Evolutionary conservation across 139 green algal genomes (phyloP).

Genomic region (Tetraselmis striata): DNA sequence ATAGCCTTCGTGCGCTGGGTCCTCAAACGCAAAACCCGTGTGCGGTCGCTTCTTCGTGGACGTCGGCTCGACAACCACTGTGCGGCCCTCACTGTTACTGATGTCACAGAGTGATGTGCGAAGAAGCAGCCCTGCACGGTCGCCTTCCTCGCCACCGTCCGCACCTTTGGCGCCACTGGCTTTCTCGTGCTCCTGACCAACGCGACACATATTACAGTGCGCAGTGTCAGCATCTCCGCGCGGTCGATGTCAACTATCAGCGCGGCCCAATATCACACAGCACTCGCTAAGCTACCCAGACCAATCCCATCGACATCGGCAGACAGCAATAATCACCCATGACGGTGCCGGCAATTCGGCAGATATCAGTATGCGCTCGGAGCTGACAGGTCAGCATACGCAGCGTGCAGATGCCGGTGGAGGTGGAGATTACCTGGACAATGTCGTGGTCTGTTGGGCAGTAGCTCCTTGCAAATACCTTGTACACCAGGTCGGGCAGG

Average conservation of each 20-base stretch:
- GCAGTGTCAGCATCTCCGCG: too few relatives aligned
- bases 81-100: not conserved
- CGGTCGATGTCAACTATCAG: too few relatives aligned
- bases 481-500: conserved; percentile 11
- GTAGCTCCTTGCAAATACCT: not conserved
- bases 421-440: conserved; percentile 9
- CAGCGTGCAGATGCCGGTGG: not conserved
- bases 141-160: not conserved
- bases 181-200: not conserved
- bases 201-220: too few relatives aligned
- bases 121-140: conserved; percentile 1
- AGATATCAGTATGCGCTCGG: too few relatives aligned
- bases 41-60: not conserved
- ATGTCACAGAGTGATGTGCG: too few relatives aligned
- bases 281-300: not conserved
- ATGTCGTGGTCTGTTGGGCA: conserved; percentile 5
- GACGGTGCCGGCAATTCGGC: too few relatives aligned
- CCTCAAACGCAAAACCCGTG: conserved; percentile 13
- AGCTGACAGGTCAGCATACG: too few relatives aligned
- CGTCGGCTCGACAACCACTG: not conserved
- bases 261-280: not conserved
- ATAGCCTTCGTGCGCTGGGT: conserved; percentile 6
- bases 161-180: not conserved
- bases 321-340: not conserved
- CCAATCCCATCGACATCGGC: not conserved